Conservation (phyloP, 192 early-diverging fungal species). For the Backusella sp. region DNA sequence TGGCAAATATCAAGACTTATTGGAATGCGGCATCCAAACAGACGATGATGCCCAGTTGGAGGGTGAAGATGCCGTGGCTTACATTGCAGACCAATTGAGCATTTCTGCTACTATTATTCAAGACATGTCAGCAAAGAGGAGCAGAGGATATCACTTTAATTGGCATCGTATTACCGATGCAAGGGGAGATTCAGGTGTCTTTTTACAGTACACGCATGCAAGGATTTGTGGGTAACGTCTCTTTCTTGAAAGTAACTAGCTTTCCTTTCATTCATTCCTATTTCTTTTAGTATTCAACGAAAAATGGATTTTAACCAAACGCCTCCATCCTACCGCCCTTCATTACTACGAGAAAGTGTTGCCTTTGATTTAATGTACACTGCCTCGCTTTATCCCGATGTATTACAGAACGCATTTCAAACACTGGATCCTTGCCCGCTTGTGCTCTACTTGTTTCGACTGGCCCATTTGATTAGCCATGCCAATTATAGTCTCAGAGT, state of each 20-base stretch:
- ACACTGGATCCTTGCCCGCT: constrained; percentile 75
- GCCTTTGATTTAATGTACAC: constrained; percentile 65
- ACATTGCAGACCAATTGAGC: constrained; percentile 76
- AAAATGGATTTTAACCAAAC: constrained; percentile 38
- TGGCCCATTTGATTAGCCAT: constrained; percentile 67
- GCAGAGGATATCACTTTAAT: constrained; percentile 86
- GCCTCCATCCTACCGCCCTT: not conserved
- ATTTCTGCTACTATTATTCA: constrained; percentile 85
- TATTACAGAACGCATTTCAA: constrained; percentile 53
- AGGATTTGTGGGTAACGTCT: constrained; percentile 69
- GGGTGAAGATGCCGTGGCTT: constrained; percentile 50
- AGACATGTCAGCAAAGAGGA: constrained; percentile 78
- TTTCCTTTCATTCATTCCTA: too few species aligned
- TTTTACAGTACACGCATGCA: constrained; percentile 93
- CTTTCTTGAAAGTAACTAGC: not conserved
- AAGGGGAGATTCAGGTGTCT: constrained; percentile 91
- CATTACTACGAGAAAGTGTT: constrained; percentile 48
- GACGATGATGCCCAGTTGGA: not conserved
- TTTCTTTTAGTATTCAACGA: constrained; percentile 61
- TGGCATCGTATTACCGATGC: constrained; percentile 85
- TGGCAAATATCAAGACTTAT: constrained; percentile 53
- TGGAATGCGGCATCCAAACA: not conserved
- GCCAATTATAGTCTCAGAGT: constrained; percentile 68
- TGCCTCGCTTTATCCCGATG: constrained; percentile 77
- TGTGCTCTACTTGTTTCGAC: constrained; percentile 70